Conservation (phyloP, 2,329 filamentous ascomycete species). For the Arthrinium puccinioides region DNA sequence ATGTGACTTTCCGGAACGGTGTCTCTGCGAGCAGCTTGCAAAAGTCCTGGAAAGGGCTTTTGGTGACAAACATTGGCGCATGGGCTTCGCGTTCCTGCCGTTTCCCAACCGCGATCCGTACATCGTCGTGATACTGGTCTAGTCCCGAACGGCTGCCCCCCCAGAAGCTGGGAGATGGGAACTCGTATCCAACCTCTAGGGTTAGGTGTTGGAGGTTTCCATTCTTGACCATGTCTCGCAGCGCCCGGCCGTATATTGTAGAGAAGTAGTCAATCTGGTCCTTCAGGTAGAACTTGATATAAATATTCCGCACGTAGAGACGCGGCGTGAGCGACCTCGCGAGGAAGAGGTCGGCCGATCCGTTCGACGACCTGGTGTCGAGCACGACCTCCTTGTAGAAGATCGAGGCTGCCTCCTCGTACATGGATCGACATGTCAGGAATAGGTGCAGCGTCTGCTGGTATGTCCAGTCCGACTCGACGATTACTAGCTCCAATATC, state of each 20-base stretch:
- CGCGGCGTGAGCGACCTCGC: conserved; percentile 12
- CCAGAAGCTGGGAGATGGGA: conserved; percentile 19
- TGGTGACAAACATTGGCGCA: conserved; percentile 16
- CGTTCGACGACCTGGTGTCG: conserved; percentile 11
- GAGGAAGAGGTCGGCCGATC: conserved; percentile 11
- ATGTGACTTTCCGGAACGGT: conserved; percentile 7
- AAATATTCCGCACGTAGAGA: conserved; percentile 15
- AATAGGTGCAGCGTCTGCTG: conserved; percentile 14
- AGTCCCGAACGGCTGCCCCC: conserved; percentile 4
- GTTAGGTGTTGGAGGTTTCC: conserved; percentile 13
- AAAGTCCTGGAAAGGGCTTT: conserved; percentile 18
- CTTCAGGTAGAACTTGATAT: conserved; percentile 14
- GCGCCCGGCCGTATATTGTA: conserved; percentile 9
- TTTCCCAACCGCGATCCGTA: conserved; percentile 5
- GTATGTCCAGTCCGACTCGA: conserved; percentile 4
- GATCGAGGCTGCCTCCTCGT: conserved; percentile 17
- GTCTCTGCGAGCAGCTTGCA: conserved; percentile 15
- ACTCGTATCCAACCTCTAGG: conserved; percentile 14
- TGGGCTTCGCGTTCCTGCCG: conserved; percentile 7
- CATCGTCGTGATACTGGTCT: conserved; percentile 7
- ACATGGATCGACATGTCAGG: conserved; percentile 13
- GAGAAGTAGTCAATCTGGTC: conserved; percentile 14
- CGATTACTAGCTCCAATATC: conserved; percentile 13
- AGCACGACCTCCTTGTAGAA: conserved; percentile 18
- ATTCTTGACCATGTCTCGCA: conserved; percentile 16